A percentile compares a stretch with the other conserved stretches of the same genome.
These are phyloP conservation scores for Phytophthora ramorum DNA, from an alignment of 352 stramenopile genomes.

Conservation along the genomic window DNA sequence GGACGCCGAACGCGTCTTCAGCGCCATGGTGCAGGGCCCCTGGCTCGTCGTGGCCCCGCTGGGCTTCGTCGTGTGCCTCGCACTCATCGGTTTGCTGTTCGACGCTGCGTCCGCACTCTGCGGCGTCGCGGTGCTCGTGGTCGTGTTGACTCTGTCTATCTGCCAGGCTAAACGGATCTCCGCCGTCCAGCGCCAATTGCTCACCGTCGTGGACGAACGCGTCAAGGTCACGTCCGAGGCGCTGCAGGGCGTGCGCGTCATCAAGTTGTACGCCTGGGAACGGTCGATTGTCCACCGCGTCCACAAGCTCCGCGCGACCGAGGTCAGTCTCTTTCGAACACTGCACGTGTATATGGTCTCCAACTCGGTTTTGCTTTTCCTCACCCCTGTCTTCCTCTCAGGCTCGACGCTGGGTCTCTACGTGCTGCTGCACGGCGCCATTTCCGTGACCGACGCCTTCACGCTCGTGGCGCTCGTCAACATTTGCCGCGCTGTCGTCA, in stretches of 20 bases:
- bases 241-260: conserved; percentile 86
- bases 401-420: conserved; percentile 53
- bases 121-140: conserved; percentile 14
- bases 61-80: conserved; percentile 28
- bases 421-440: conserved; percentile 39
- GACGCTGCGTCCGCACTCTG: conserved; percentile 19
- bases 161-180: conserved; percentile 12
- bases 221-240: conserved; percentile 94
- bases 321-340: conserved; percentile 53
- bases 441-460: conserved; percentile 60
- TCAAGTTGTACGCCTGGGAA: conserved; percentile 93
- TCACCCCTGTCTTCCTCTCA: conserved; percentile 51
- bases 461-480: conserved; percentile 48
- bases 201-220: conserved; percentile 58
- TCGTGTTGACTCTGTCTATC: conserved; percentile 27
- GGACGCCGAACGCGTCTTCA: conserved; percentile 41
- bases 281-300: conserved; percentile 52
- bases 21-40: conserved; percentile 25
- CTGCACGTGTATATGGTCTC: conserved; percentile 64
- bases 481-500: conserved; percentile 38
- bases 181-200: conserved; percentile 17
- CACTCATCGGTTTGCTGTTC: conserved; percentile 35
- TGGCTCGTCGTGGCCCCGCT: conserved; percentile 34
- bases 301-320: conserved; percentile 43
- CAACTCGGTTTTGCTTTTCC: conserved; percentile 53